phyloP scores from a whole-genome alignment of 306 rosid species.

The Ormosia semicastrata region DNA sequence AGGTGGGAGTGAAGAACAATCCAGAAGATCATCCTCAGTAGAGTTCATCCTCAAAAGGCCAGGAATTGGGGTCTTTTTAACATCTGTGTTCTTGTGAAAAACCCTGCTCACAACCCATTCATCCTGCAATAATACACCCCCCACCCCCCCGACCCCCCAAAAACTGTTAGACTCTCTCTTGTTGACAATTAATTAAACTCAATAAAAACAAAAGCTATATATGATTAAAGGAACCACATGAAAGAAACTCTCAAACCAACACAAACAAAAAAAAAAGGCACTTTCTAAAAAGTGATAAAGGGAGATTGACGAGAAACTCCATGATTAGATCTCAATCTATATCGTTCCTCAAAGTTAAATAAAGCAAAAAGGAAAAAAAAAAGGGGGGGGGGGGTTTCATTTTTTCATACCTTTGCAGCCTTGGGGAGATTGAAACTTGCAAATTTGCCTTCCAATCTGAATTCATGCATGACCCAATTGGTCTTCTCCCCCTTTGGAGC shows the following conservation, averaged over 20 bases:
- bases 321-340: conserved; percentile 20
- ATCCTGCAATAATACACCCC: conserved; percentile 43
- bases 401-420: conserved; percentile 50
- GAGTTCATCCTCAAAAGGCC: conserved; percentile 47
- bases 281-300: conserved; percentile 19
- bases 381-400: background rate
- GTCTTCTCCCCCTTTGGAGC: conserved; percentile 93
- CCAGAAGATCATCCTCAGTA: conserved; percentile 54
- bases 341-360: background rate
- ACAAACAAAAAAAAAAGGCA: conserved; percentile 30
- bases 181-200: background rate
- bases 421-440: conserved; percentile 47
- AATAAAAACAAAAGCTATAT: conserved; percentile 1
- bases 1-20: conserved; percentile 73
- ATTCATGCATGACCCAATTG: conserved; percentile 98
- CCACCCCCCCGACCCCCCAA: too few species aligned
- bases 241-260: conserved; percentile 55
- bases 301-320: background rate
- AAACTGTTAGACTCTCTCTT: conserved; percentile 8
- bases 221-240: conserved; percentile 31
- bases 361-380: background rate
- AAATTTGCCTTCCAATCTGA: conserved; percentile 71
- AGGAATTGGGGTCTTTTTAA: conserved; percentile 29
- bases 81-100: conserved; percentile 70
- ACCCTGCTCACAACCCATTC: conserved; percentile 93